phyloP scores from a whole-genome alignment of 257 asterid genomes.

The Phtheirospermum japonicum region DNA sequence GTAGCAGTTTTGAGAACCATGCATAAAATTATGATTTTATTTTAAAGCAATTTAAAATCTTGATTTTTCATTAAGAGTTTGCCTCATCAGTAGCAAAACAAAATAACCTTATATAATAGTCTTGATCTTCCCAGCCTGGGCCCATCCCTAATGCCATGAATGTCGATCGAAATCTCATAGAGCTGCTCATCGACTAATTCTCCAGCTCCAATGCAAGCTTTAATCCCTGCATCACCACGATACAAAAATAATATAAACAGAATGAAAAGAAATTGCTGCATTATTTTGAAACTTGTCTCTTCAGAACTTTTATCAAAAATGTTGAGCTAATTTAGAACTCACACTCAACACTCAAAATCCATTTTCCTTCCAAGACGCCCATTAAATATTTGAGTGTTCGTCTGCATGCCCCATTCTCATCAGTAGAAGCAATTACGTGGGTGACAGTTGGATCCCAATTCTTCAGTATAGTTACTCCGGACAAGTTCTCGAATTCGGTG shows the following conservation, averaged over 20 bases:
- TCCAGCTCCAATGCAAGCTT: conserved; percentile 66
- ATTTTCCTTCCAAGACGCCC: conserved; percentile 93
- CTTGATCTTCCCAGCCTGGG: conserved; percentile 85
- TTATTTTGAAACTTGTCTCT: not conserved
- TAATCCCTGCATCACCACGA: conserved; percentile 55
- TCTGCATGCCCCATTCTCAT: conserved; percentile 81
- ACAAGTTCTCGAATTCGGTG: conserved; percentile 43
- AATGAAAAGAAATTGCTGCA: not conserved
- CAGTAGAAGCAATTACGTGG: conserved; percentile 79
- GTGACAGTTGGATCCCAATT: conserved; percentile 74
- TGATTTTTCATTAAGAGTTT: not conserved
- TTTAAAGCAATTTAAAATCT: conserved; percentile 5
- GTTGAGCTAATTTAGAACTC: conserved; percentile 32
- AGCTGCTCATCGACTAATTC: conserved; percentile 60
- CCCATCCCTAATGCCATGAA: conserved; percentile 74
- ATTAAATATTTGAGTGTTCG: conserved; percentile 83
- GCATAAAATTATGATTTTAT: too few relatives aligned
- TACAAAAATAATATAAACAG: not conserved
- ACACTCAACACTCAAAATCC: conserved; percentile 79
- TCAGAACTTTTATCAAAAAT: too few relatives aligned
- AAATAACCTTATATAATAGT: conserved; percentile 56
- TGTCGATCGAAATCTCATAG: conserved; percentile 73
- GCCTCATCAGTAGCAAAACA: not conserved
- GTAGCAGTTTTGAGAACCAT: too few relatives aligned
- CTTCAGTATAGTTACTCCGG: conserved; percentile 60